Percentiles rank a stretch among this genome's conserved stretches.
Evolutionary conservation across 1,139 yeast genomes (phyloP).

Genomic region (Scheffersomyces titani): DNA sequence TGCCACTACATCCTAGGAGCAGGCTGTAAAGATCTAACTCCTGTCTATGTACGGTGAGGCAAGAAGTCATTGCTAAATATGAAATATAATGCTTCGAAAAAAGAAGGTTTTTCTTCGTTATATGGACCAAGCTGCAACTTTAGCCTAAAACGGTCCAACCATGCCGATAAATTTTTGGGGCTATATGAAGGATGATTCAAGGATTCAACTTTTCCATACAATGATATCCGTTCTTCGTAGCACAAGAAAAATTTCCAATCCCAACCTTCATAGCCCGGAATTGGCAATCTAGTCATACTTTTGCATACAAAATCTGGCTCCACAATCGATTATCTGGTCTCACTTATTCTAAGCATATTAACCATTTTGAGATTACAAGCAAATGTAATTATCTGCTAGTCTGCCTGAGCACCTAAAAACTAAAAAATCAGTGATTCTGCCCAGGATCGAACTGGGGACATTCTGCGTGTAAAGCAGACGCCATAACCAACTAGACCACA

Average conservation of each 20-base stretch:
- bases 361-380: neutral
- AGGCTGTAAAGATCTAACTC: neutral
- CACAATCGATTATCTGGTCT: too few relatives aligned
- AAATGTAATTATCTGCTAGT: neutral
- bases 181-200: neutral
- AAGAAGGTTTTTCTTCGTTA: neutral
- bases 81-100: neutral
- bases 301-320: neutral
- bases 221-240: too few relatives aligned
- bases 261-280: neutral
- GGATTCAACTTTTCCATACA: too few relatives aligned
- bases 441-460: conserved; percentile 99
- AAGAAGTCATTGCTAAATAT: neutral
- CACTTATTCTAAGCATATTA: neutral
- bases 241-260: too few relatives aligned
- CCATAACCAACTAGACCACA: conserved; percentile 98
- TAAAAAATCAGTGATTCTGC: conserved; percentile 68
- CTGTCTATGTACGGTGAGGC: neutral
- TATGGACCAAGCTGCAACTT: neutral
- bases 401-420: neutral
- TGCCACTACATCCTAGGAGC: neutral
- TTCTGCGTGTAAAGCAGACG: conserved; percentile 99
- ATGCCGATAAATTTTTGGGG: neutral
- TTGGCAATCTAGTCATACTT: neutral
- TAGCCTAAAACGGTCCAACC: neutral